phyloP scores from a whole-genome alignment of 495 filamentous ascomycete genomes.

The Penicillium longicatenatum region DNA sequence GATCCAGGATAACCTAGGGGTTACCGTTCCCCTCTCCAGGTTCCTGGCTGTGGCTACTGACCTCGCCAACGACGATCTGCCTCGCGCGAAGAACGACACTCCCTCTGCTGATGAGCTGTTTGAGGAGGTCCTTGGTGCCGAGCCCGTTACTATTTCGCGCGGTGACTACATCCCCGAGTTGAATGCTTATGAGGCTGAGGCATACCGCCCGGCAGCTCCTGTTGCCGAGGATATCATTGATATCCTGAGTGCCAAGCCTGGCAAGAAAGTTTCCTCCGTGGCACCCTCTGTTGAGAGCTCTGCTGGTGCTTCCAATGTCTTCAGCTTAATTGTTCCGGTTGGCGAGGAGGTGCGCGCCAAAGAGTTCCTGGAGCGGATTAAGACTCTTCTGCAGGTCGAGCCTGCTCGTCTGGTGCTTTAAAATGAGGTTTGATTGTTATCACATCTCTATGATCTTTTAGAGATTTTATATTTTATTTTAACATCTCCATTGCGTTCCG shows the following conservation, averaged over 20 bases:
- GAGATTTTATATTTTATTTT: constrained; percentile 19
- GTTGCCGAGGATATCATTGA: constrained; percentile 70
- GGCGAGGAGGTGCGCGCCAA: constrained; percentile 78
- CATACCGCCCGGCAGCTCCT: constrained; percentile 30
- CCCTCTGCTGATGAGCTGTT: constrained; percentile 82
- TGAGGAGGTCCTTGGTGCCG: constrained; percentile 79
- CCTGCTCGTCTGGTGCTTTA: constrained; percentile 74
- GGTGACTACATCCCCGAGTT: constrained; percentile 75
- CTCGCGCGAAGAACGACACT: constrained; percentile 58
- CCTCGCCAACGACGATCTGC: constrained; percentile 83
- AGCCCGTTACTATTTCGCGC: constrained; percentile 52
- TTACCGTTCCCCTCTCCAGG: constrained; percentile 80
- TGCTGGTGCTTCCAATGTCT: constrained; percentile 65
- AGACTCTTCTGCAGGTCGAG: constrained; percentile 77
- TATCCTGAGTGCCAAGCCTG: constrained; percentile 59
- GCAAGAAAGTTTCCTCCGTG: constrained; percentile 29
- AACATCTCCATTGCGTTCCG: constrained; percentile 12
- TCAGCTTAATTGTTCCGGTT: constrained; percentile 74
- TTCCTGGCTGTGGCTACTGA: constrained; percentile 84
- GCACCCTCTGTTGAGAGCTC: constrained; percentile 25
- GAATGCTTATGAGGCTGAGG: constrained; percentile 52
- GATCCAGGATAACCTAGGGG: constrained; percentile 70
- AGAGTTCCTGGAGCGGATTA: constrained; percentile 80
- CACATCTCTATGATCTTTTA: constrained; percentile 11
- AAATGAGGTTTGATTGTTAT: constrained; percentile 21